These are phyloP conservation scores for Fibroporia radiculosa DNA, from an alignment of 768 basidiomycete species.

Conservation along the genomic window DNA sequence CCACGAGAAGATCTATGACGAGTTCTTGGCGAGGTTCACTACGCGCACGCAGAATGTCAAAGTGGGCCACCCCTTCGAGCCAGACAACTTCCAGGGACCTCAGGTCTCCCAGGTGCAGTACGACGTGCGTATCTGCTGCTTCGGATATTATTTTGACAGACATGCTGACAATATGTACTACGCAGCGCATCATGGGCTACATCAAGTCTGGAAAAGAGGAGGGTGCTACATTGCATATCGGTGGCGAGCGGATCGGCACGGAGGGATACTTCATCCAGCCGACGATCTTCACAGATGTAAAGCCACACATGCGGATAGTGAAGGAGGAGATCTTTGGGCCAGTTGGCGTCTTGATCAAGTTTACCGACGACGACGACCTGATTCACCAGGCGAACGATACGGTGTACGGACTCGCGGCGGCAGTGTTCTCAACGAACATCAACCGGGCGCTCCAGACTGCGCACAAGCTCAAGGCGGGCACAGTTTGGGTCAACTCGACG, in stretches of 20 bases:
- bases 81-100: slow-evolving; percentile 63
- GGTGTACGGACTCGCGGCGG: slow-evolving; percentile 78
- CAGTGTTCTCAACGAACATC: slow-evolving; percentile 79
- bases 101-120: slow-evolving; percentile 72
- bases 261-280: slow-evolving; percentile 60
- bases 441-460: slow-evolving; percentile 66
- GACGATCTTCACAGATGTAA: slow-evolving; percentile 55
- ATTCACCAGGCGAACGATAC: slow-evolving; percentile 79
- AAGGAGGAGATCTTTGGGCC: slow-evolving; percentile 62
- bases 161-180: background rate
- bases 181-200: slow-evolving; percentile 51
- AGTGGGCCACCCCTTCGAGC: slow-evolving; percentile 65
- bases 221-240: slow-evolving; percentile 51
- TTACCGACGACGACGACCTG: slow-evolving; percentile 56
- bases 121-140: slow-evolving; percentile 40
- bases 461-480: slow-evolving; percentile 74
- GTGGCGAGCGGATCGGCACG: slow-evolving; percentile 43
- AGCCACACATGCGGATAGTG: slow-evolving; percentile 49
- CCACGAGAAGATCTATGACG: slow-evolving; percentile 72
- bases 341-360: slow-evolving; percentile 61
- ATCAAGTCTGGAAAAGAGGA: slow-evolving; percentile 51
- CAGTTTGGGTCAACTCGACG: slow-evolving; percentile 55
- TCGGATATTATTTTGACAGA: slow-evolving; percentile 11
- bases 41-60: slow-evolving; percentile 45
- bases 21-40: slow-evolving; percentile 57